Base-by-base conservation (phyloP, 2,329 filamentous ascomycete genomes). In the Sarocladium strictum region DNA sequence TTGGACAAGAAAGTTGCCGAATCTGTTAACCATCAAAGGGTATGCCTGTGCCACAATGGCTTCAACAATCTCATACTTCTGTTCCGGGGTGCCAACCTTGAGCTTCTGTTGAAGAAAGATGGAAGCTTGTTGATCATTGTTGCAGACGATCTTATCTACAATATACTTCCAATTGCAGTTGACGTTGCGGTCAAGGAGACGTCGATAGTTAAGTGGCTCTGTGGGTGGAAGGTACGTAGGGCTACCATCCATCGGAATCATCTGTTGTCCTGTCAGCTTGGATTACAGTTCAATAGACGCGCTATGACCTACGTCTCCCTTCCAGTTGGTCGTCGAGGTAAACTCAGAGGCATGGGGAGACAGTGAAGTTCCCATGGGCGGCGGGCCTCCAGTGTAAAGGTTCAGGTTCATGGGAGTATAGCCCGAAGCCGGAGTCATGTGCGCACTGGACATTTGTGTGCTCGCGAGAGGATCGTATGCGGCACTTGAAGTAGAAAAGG, bases 91-190 rank as follows among this genome's bases (percentile, higher is more conserved):
- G 57, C 92, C 92, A 58, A 97, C 89, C 75, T 99, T 99, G 62
- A 99, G 87, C 76, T 99, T 99, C 74, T 99, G 94, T 70, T 99
- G 94, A 43, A 99, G 78, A 72, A 99, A 99, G 64, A 99, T 97
- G 2, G 94, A 99, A 10, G 95, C 94, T 72, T 99, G 94, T 71
- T 99, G 94, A 67, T 99, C 94, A 69, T 99, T 97, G 75, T 92
- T 97, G 81, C 90, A 95, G 61, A 99, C 92, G 67, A 99, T 99
- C 78, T 97, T 97, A 76, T 99, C 93, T 54, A 99, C 94, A 63
- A 99, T 97, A 69, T 96, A 97, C 74, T 94, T 96, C 94, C 93
- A 99, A 75, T 99, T 95, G 74, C 93, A 97, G 65, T 89, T 96
- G 71, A 96, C 90, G 67, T 93, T 96, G 65, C 92, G 91, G 66